Percentiles rank a stretch among this genome's conserved stretches.
These are phyloP conservation scores for Dendrocalamus sinicus DNA, from an alignment of 176 grass and related monocot genomes.

Conservation along the genomic window DNA sequence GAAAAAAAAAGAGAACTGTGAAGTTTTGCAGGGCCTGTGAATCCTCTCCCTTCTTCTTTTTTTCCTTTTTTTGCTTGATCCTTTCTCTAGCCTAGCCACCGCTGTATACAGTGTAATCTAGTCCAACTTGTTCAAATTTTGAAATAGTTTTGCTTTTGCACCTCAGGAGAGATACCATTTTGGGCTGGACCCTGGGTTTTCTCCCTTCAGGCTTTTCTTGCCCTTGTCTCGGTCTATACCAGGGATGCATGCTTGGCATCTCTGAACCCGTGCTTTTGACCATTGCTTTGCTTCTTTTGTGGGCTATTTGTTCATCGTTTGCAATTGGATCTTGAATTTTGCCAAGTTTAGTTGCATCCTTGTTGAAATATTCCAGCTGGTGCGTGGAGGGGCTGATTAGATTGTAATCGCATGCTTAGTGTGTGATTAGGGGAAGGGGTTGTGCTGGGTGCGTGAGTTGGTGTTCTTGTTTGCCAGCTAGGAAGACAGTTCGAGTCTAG, in stretches of 20 bases:
- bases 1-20: conserved; percentile 12
- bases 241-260: not conserved
- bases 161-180: not conserved
- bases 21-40: conserved; percentile 34
- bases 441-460: conserved; percentile 62
- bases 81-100: conserved; percentile 33
- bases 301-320: not conserved
- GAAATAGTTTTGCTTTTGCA: conserved; percentile 29
- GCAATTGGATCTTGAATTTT: not conserved
- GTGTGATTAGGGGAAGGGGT: conserved; percentile 52
- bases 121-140: conserved; percentile 37
- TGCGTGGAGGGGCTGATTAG: conserved; percentile 47
- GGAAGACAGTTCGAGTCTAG: conserved; percentile 38
- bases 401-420: conserved; percentile 49
- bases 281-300: not conserved
- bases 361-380: conserved; percentile 2
- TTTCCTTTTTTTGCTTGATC: not conserved
- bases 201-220: conserved; percentile 9
- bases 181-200: conserved; percentile 19
- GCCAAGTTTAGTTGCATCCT: conserved; percentile 1
- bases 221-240: not conserved
- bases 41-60: conserved; percentile 27
- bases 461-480: conserved; percentile 59
- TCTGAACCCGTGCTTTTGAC: conserved; percentile 11
- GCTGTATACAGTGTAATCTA: conserved; percentile 43